phyloP scores from a whole-genome alignment of 352 stramenopile genomes.

The Phytophthora podocarpi region DNA sequence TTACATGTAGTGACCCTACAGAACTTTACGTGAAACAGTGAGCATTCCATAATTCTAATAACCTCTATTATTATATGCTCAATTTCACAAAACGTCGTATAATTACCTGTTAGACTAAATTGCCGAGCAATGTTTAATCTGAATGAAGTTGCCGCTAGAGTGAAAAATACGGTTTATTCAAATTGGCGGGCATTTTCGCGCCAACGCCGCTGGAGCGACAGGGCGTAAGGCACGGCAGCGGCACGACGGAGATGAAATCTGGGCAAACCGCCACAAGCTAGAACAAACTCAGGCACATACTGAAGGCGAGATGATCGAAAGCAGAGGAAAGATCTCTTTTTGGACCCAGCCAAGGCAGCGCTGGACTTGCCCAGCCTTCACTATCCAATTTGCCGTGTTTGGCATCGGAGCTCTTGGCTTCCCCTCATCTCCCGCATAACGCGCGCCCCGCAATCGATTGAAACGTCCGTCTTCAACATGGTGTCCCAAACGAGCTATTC shows the following conservation, averaged over 20 bases:
- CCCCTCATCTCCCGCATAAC: neutral
- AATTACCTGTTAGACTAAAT: too few species aligned
- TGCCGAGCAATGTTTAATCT: too few species aligned
- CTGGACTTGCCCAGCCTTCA: conserved; percentile 8
- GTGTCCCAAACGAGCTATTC: conserved; percentile 20
- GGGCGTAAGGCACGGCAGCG: neutral
- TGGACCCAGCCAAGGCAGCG: neutral
- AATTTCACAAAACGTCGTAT: too few species aligned
- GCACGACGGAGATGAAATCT: conserved; percentile 12
- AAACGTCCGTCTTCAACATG: conserved; percentile 18
- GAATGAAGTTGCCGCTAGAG: too few species aligned
- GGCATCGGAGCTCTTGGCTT: conserved; percentile 11
- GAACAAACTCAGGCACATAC: conserved; percentile 14
- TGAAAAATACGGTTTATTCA: too few species aligned
- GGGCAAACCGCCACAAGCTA: conserved; percentile 18
- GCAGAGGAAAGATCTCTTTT: conserved; percentile 19
- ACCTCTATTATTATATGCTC: too few species aligned
- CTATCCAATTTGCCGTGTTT: conserved; percentile 36
- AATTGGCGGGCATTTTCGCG: neutral
- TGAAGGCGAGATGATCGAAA: conserved; percentile 15
- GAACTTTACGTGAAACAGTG: too few species aligned
- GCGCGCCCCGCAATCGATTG: conserved; percentile 1
- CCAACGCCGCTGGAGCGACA: conserved; percentile 7
- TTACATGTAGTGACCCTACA: too few species aligned
- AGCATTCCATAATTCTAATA: too few species aligned